Conservation (phyloP, 441 rosid species). For the Erysimum cheiri region DNA sequence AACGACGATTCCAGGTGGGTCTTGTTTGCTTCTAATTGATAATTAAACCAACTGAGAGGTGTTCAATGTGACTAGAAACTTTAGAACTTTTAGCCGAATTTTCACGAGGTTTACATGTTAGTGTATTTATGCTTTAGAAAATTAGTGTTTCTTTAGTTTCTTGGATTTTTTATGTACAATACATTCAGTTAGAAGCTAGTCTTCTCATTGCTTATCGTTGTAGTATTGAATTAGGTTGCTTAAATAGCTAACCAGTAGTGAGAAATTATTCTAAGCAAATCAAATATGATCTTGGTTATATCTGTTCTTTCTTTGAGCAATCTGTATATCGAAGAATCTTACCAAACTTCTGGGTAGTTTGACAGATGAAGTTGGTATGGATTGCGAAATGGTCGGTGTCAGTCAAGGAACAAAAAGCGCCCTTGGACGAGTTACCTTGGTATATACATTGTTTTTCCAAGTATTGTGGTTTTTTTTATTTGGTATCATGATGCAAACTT, state of each 20-base stretch:
- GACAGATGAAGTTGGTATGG: slow-evolving; percentile 90
- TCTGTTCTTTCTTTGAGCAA: not conserved
- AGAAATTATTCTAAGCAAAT: not conserved
- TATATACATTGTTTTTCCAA: slow-evolving; percentile 50
- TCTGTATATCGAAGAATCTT: slow-evolving; percentile 26
- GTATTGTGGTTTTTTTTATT: not conserved
- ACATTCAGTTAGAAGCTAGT: not conserved
- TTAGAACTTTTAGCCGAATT: too few relatives aligned
- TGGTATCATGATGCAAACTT: not conserved
- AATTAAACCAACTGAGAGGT: not conserved
- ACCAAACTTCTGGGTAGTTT: slow-evolving; percentile 57
- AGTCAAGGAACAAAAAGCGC: slow-evolving; percentile 91
- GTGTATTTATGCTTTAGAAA: not conserved
- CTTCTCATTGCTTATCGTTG: not conserved
- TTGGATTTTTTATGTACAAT: not conserved
- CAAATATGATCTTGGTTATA: slow-evolving; percentile 3
- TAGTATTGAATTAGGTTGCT: slow-evolving; percentile 1
- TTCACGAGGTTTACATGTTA: not conserved
- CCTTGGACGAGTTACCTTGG: slow-evolving; percentile 93
- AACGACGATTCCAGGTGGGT: slow-evolving; percentile 75
- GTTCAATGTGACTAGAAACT: not conserved
- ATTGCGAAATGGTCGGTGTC: slow-evolving; percentile 98
- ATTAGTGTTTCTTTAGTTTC: slow-evolving; percentile 2
- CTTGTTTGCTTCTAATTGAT: slow-evolving; percentile 1
- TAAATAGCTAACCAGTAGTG: not conserved